phyloP scores from a whole-genome alignment of 1,284 basidiomycete genomes.

The Fistulina hepatica region DNA sequence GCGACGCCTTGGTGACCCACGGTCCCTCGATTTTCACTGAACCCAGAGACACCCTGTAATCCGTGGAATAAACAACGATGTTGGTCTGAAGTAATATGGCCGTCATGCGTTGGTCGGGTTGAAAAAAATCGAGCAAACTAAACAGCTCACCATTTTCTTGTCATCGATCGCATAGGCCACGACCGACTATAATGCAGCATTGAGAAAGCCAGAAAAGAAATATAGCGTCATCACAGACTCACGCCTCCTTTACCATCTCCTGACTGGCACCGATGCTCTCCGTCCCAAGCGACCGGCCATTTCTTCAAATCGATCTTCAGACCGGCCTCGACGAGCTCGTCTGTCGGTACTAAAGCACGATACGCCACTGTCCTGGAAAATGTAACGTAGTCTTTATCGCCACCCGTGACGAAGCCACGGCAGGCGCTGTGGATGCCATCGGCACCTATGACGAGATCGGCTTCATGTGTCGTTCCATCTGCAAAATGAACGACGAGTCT shows the following conservation, averaged over 20 bases:
- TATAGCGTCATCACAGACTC: no score
- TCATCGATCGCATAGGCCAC: constrained; percentile 45
- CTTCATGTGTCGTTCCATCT: constrained; percentile 34
- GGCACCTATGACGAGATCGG: constrained; percentile 43
- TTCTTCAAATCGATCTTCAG: constrained; percentile 29
- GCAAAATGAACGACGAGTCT: constrained; percentile 38
- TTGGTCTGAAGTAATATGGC: constrained; percentile 33
- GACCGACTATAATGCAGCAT: no score
- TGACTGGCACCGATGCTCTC: constrained; percentile 26
- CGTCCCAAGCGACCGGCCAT: constrained; percentile 29
- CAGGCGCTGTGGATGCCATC: constrained; percentile 42
- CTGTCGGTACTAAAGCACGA: constrained; percentile 32
- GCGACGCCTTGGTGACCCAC: constrained; percentile 36
- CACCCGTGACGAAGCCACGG: constrained; percentile 27
- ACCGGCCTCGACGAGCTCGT: constrained; percentile 28
- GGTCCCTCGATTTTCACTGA: constrained; percentile 28
- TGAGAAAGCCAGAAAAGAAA: no score
- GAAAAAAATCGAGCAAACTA: not conserved
- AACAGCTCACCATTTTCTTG: constrained; percentile 29
- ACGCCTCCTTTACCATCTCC: not conserved
- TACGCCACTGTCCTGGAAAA: constrained; percentile 39
- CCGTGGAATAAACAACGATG: constrained; percentile 39
- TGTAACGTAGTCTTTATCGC: constrained; percentile 16
- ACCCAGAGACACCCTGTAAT: constrained; percentile 28
- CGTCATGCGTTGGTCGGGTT: not conserved